phyloP scores from a whole-genome alignment of 2,329 filamentous ascomycete species.

The Aulographum hederae region DNA sequence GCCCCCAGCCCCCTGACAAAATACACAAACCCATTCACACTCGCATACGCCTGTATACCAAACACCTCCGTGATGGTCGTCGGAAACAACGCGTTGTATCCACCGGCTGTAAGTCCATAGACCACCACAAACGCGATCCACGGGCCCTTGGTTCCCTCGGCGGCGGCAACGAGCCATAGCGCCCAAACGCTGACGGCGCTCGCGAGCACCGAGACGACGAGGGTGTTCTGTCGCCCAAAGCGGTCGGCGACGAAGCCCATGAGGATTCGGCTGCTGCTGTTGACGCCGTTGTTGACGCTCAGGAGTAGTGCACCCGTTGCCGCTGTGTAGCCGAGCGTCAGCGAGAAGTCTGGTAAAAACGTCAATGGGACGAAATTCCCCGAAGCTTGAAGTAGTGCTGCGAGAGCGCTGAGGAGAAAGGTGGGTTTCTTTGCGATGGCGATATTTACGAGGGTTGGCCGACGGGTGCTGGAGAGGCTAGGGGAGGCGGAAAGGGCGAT shows the following conservation, averaged over 20 bases:
- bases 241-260: conserved; percentile 28
- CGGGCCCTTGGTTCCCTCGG: conserved; percentile 6
- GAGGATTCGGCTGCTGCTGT: conserved; percentile 24
- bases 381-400: conserved; percentile 20
- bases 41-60: conserved; percentile 10
- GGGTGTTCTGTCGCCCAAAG: conserved; percentile 28
- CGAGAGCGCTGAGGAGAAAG: conserved; percentile 24
- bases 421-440: conserved; percentile 11
- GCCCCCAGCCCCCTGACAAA: conserved; percentile 9
- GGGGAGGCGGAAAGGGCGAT: conserved; percentile 4
- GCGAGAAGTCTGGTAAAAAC: conserved; percentile 29
- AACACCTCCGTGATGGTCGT: conserved; percentile 9
- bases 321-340: conserved; percentile 23
- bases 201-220: conserved; percentile 18
- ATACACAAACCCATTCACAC: conserved; percentile 9
- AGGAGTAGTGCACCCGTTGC: conserved; percentile 24
- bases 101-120: conserved; percentile 9
- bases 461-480: background rate
- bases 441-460: background rate
- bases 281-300: conserved; percentile 27
- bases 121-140: conserved; percentile 9
- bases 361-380: conserved; percentile 28
- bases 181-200: conserved; percentile 8
- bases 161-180: conserved; percentile 7
- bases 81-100: conserved; percentile 8